Percentiles rank a stretch among this genome's conserved stretches.
phyloP scores from a whole-genome alignment of 2,329 filamentous ascomycete genomes.

The Aureobasidium sp. region DNA sequence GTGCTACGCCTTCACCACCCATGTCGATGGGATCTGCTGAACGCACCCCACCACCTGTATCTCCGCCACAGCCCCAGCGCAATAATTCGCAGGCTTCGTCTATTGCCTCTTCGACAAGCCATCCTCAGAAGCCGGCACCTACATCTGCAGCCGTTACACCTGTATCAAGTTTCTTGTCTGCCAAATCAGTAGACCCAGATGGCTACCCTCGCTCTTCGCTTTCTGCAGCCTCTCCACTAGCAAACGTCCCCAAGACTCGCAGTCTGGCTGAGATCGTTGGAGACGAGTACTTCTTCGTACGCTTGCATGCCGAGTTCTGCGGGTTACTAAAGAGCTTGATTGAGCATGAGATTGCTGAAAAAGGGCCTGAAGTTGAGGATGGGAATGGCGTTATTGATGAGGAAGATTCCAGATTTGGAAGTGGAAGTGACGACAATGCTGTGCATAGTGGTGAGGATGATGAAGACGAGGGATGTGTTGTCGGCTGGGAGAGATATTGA shows the following conservation, averaged over 20 bases:
- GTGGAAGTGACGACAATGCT: constrained; percentile 7
- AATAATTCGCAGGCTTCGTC: not conserved
- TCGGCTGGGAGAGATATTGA: constrained; percentile 1
- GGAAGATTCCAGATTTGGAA: not conserved
- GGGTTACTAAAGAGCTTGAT: constrained; percentile 10
- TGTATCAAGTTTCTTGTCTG: constrained; percentile 14
- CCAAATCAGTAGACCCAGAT: constrained; percentile 15
- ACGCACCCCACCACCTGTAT: not conserved
- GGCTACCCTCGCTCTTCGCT: constrained; percentile 15
- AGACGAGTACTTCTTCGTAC: constrained; percentile 14
- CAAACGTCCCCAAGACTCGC: constrained; percentile 10
- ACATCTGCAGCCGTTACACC: constrained; percentile 10
- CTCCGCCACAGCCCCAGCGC: not conserved
- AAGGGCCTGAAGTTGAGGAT: not conserved
- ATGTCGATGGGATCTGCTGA: constrained; percentile 8
- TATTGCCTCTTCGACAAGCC: not conserved
- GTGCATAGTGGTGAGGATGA: constrained; percentile 9
- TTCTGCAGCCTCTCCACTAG: not conserved
- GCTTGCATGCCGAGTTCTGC: constrained; percentile 16
- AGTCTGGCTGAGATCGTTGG: constrained; percentile 9
- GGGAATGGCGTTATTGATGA: not conserved
- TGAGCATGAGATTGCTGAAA: not conserved
- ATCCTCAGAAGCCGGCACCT: not conserved
- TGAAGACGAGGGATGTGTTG: not conserved
- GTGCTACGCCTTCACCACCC: constrained; percentile 10